Base-by-base conservation (phyloP, 176 grass and related monocot species). In the Rhynchospora pubera region DNA sequence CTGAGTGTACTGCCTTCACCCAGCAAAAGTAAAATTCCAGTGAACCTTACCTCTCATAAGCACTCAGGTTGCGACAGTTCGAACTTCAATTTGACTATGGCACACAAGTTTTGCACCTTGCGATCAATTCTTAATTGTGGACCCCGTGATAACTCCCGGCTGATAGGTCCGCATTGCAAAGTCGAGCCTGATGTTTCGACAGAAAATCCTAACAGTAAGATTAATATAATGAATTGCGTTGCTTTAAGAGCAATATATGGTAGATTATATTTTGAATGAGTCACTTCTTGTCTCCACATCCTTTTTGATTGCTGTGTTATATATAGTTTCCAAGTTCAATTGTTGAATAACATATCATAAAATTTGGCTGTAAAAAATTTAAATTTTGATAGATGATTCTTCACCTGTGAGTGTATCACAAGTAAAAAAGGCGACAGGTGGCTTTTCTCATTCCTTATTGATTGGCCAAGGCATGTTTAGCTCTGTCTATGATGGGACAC, bases 381-480 rank as follows among this genome's bases (percentile, higher is more conserved):
- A n/a, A 44, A 69, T 0, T 69, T 69, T 69, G 15, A 1, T n/a
- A 69, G 39, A 69, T 45, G 65, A 69, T 18, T 9, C 30, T 45
- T 69, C 65, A 45, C 34, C 32, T 44, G 65, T 69, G 34, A 69
- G 65, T 45, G 34, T 69, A 69, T 69, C 65, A 10, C 32, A 77
- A 57, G 51, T 77, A 56, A 77, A 77, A 48, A 77, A 56, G 48
- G 73, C 48, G 30, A 77, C 73, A 26, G 24, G 15, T 9, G 48
- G 73, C 47, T 77, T 77, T 10, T 77, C 73, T 2, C 14, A 24
- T 53, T 77, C 73, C 11, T 32, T 77, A 22, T 53, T 77, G 45
- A 77, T 77, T 12, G 48, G 48, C 5, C 73, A 77, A 77, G 73
- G 73, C 15, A 18, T 53, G 73, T 77, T 77, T 77, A 56, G 73